These are phyloP conservation scores for Boletus rex-veris DNA, from an alignment of 768 basidiomycete species.

Conservation along the genomic window DNA sequence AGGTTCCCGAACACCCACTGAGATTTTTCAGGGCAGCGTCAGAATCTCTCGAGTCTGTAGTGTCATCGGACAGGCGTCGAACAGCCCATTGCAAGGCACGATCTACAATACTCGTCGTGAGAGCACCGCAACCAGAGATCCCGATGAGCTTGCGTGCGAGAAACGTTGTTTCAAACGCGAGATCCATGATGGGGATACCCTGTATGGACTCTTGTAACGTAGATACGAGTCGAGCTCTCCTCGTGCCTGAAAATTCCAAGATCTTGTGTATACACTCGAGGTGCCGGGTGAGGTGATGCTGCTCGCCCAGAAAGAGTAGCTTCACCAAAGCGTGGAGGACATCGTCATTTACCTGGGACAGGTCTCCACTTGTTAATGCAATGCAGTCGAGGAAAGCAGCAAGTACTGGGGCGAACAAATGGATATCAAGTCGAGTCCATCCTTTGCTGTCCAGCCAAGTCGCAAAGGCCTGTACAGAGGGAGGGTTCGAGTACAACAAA, in stretches of 20 bases:
- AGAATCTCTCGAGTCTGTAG: constrained; percentile 19
- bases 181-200: constrained; percentile 20
- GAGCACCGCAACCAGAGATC: constrained; percentile 22
- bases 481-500: constrained; percentile 41
- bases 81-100: constrained; percentile 53
- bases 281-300: not conserved
- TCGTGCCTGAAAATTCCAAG: constrained; percentile 23
- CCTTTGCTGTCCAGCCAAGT: constrained; percentile 38
- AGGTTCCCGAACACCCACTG: constrained; percentile 29
- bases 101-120: constrained; percentile 37
- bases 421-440: constrained; percentile 15
- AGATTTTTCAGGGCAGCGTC: constrained; percentile 33
- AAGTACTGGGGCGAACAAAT: constrained; percentile 39
- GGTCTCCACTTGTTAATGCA: constrained; percentile 14
- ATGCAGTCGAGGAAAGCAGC: constrained; percentile 46
- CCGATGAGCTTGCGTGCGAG: constrained; percentile 31
- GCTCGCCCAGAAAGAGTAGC: constrained; percentile 13
- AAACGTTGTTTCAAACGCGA: constrained; percentile 30
- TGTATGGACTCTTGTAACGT: constrained; percentile 29
- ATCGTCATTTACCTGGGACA: constrained; percentile 20
- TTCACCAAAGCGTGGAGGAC: constrained; percentile 33
- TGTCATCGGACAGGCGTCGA: constrained; percentile 39
- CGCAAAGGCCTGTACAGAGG: constrained; percentile 25
- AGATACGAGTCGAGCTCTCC: constrained; percentile 15
- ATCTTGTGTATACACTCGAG: constrained; percentile 32